Percentiles rank a stretch among this genome's conserved stretches.
These are phyloP conservation scores for Suillus spraguei DNA, from an alignment of 768 basidiomycete genomes.

Conservation along the genomic window DNA sequence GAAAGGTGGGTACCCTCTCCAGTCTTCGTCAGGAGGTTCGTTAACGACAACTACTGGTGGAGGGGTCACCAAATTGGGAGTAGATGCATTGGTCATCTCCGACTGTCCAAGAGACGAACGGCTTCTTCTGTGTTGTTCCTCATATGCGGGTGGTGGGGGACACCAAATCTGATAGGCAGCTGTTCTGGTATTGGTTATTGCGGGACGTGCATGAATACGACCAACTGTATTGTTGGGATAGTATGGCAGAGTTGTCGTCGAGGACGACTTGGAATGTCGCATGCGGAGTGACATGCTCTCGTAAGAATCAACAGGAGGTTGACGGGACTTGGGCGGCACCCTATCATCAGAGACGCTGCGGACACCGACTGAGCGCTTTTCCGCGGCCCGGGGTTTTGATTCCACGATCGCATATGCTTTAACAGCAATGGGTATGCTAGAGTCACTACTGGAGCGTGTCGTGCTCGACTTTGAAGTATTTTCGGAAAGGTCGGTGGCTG, in stretches of 20 bases:
- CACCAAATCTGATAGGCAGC: conserved; percentile 56
- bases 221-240: conserved; percentile 26
- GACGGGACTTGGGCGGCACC: conserved; percentile 8
- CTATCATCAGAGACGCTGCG: conserved; percentile 25
- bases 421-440: conserved; percentile 18
- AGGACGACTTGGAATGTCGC: conserved; percentile 19
- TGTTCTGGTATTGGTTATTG: conserved; percentile 21
- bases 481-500: conserved; percentile 11
- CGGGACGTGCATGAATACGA: conserved; percentile 26
- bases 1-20: conserved; percentile 73
- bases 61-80: conserved; percentile 4
- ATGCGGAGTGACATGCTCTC: conserved; percentile 11
- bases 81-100: conserved; percentile 11
- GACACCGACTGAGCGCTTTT: conserved; percentile 14
- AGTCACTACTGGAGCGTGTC: conserved; percentile 14
- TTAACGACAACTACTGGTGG: conserved; percentile 13
- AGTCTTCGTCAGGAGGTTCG: conserved; percentile 56
- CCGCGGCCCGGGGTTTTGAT: conserved; percentile 13
- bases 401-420: conserved; percentile 15
- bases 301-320: conserved; percentile 10
- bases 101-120: conserved; percentile 20
- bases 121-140: conserved; percentile 34
- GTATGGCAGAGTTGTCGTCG: conserved; percentile 24
- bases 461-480: conserved; percentile 9
- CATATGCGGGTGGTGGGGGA: conserved; percentile 54